Conservation (phyloP, 768 basidiomycete species). For the Lepiota venenata region DNA sequence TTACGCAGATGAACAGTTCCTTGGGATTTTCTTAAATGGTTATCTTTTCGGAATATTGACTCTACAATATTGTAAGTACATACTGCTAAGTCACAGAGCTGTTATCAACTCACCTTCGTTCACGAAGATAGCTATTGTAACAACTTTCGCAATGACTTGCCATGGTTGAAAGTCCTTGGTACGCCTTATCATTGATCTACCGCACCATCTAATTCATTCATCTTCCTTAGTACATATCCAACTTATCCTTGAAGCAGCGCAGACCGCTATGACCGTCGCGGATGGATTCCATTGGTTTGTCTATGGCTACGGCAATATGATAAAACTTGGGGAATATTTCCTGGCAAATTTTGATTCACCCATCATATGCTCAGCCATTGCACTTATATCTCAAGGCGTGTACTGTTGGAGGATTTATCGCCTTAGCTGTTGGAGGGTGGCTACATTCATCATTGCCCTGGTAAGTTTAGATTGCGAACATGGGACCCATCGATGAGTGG, state of each 20-base stretch:
- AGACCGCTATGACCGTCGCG: constrained; percentile 8
- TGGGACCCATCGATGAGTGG: background rate
- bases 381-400: constrained; percentile 10
- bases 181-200: background rate
- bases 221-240: constrained; percentile 1
- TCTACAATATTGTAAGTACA: constrained; percentile 8
- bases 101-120: background rate
- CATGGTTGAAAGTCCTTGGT: constrained; percentile 7
- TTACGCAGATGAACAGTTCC: background rate
- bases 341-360: constrained; percentile 11
- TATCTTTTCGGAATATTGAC: constrained; percentile 11
- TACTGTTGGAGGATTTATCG: constrained; percentile 12
- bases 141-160: constrained; percentile 3
- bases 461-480: background rate
- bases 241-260: background rate
- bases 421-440: constrained; percentile 1
- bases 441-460: background rate
- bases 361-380: constrained; percentile 7
- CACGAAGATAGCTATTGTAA: background rate
- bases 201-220: background rate
- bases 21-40: constrained; percentile 8
- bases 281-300: constrained; percentile 13
- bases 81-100: too few species aligned
- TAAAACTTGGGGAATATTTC: constrained; percentile 7
- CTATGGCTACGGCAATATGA: constrained; percentile 8